Base-by-base conservation (phyloP, 176 grass and related monocot genomes). In the Bonia amplexicaulis region DNA sequence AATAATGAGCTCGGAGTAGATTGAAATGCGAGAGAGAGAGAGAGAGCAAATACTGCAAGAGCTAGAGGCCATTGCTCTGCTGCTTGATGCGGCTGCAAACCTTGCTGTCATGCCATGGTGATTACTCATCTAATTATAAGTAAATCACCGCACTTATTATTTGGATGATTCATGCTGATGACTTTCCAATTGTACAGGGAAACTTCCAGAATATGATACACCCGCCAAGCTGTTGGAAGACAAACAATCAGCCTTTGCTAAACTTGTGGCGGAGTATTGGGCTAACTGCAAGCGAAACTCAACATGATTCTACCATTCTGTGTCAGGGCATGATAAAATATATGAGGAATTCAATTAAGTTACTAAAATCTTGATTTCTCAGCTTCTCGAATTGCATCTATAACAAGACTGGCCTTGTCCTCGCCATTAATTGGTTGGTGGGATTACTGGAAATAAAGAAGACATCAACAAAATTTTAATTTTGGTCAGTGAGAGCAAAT, bases 191-290 rank as follows among this genome's bases (percentile, higher is more conserved):
- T 60, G 0, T 67, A 52, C 89, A 98, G 95, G 95, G 54, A 92
- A 98, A 39, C 89, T 95, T 87, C 65, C 90, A 62, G 95, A 98
- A 85, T 98, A 98, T 87, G 93, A 98, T 65, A 90, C 94, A 67
- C 93, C 96, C 31, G 77, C 80, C 17, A 98, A 79, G 64, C 84
- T 98, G 60, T 90, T 98, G 85, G 91, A 93, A 85, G 92, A 85
- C 33, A 82, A 90, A 42, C 77, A 81, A 83, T 89, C 96, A 14
- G 93, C 93, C 59, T 98, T 98, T 72, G 89, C 93, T 64, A 98
- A 98, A 80, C 96, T 98, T 66, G 96, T 93, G 27, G 91, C 88
- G 19, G 96, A 98, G 77, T 95, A 98, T 79, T 95, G 96, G 96
- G 92, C 96, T 61, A 98, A 92, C 84, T 89, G 83, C 79, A 98